Evolutionary conservation across 2,329 filamentous ascomycete species (phyloP).

Genomic region (Colletotrichum eremochloae): DNA sequence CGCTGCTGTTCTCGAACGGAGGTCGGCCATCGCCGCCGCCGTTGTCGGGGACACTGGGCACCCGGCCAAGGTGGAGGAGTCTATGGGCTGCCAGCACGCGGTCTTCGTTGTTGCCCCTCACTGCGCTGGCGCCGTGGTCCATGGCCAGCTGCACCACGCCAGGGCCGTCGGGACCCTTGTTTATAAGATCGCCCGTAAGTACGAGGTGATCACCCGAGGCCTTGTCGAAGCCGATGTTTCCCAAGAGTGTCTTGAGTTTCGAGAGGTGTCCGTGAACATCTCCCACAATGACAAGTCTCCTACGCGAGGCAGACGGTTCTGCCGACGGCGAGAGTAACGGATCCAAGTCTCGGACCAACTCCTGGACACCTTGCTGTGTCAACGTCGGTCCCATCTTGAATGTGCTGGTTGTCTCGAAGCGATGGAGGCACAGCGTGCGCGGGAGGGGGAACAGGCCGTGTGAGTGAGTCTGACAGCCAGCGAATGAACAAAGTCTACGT

Average conservation of each 20-base stretch:
- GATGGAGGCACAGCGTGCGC: neutral
- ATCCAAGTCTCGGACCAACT: neutral
- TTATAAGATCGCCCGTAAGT: too few relatives aligned
- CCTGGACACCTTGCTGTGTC: neutral
- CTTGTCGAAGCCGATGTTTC: neutral
- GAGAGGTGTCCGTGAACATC: neutral
- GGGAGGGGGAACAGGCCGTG: neutral
- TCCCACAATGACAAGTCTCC: neutral
- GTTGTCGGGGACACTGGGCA: too few relatives aligned
- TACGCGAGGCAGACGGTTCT: neutral
- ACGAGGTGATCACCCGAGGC: too few relatives aligned
- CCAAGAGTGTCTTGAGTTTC: neutral
- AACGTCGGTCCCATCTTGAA: neutral
- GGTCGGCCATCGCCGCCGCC: too few relatives aligned
- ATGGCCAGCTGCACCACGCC: too few relatives aligned
- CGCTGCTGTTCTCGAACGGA: too few relatives aligned
- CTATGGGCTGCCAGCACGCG: too few relatives aligned
- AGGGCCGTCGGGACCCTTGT: too few relatives aligned
- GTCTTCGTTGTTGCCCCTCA: too few relatives aligned
- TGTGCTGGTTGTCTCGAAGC: neutral
- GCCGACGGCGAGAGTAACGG: neutral
- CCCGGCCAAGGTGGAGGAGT: too few relatives aligned
- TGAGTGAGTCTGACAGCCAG: neutral
- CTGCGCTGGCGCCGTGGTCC: too few relatives aligned
- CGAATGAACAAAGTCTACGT: neutral